Evolutionary conservation across 176 grass and related monocot genomes (phyloP).

Genomic region (Oryza coarctata): DNA sequence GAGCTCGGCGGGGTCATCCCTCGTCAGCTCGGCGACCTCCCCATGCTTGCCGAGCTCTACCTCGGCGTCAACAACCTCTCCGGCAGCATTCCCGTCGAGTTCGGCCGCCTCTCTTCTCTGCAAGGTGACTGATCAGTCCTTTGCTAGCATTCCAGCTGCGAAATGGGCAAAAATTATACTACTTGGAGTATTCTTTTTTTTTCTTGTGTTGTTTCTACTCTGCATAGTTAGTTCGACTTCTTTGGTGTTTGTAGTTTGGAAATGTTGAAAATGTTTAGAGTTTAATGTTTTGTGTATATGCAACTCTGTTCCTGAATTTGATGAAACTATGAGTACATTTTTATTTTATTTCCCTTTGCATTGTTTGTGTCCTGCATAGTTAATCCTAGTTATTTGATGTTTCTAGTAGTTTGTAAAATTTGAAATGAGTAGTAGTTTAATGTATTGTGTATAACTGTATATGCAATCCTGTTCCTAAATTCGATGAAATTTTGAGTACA

Average conservation of each 20-base stretch:
- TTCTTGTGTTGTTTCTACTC: not conserved
- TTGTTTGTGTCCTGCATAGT: not conserved
- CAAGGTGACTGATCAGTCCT: slow-evolving; percentile 54
- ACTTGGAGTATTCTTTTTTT: too few relatives aligned
- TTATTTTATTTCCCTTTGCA: not conserved
- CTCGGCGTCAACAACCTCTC: slow-evolving; percentile 68
- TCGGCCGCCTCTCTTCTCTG: slow-evolving; percentile 47
- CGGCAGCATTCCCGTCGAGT: slow-evolving; percentile 53
- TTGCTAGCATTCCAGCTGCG: not conserved
- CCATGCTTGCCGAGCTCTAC: slow-evolving; percentile 61
- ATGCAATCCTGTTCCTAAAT: not conserved
- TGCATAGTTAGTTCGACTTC: not conserved
- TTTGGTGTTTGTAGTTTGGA: not conserved
- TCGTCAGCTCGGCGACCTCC: slow-evolving; percentile 47
- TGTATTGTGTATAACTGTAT: not conserved
- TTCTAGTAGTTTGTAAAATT: not conserved
- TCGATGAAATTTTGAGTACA: not conserved
- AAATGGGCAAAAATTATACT: not conserved
- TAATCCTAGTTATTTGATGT: not conserved
- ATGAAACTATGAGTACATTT: slow-evolving; percentile 1
- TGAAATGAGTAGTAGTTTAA: not conserved
- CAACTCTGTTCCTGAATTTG: not conserved
- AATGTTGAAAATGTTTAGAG: not conserved
- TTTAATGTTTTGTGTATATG: not conserved
- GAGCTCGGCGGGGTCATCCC: slow-evolving; percentile 51